Evolutionary conservation across 192 early-diverging fungal genomes (phyloP), one percentile per base, ranked within the genome.

Genomic region (Backusella mclennaniae): DNA sequence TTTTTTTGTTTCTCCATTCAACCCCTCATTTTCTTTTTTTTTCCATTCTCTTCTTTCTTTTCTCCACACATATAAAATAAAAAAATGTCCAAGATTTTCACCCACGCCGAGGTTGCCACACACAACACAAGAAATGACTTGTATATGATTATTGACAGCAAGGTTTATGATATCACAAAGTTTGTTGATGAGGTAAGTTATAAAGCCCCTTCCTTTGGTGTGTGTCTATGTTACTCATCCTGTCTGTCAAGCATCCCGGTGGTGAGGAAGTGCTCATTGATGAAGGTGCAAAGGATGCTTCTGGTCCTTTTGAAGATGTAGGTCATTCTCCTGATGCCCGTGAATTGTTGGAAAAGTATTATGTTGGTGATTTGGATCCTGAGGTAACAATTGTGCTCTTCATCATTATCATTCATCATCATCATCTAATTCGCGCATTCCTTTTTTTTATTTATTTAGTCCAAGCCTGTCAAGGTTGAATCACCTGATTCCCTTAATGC

Each of bases 261-360:
- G 97, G 97, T 81, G 97, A 97, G 85, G 97, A 99, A 83, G 95
- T 99, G 15, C 85, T 99, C 75, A 79, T 97, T 53, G 97, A 97
- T 84, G 89, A 93, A 77, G 96, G 90, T 67, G 97, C 95, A 83
- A 88, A 87, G 76, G 96, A 99, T 83, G 93, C 95, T 36, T 94
- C 94, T 46, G 96, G 93, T 77, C 92, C 95, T 26, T 99, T 99
- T 87, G 96, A 99, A 72, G 96, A 97, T 82, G 95, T 99, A 80
- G 97, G 97, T 29, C 96, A 99, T 87, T 96, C 94, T 36, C 94
- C 96, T 69, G 97, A 99, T 78, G 97, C 97, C 31, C 92, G 90
- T 71, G 94, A 95, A 19, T 77, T 99, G 77, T 86, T 99, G 77
- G 86, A 90, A 78, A 83, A 85, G 26, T 89, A 92, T 79, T 88